A percentile compares a stretch with the other conserved stretches of the same genome.
These are phyloP conservation scores for Camelina neglecta DNA, from an alignment of 345 rosid genomes.

Conservation along the genomic window DNA sequence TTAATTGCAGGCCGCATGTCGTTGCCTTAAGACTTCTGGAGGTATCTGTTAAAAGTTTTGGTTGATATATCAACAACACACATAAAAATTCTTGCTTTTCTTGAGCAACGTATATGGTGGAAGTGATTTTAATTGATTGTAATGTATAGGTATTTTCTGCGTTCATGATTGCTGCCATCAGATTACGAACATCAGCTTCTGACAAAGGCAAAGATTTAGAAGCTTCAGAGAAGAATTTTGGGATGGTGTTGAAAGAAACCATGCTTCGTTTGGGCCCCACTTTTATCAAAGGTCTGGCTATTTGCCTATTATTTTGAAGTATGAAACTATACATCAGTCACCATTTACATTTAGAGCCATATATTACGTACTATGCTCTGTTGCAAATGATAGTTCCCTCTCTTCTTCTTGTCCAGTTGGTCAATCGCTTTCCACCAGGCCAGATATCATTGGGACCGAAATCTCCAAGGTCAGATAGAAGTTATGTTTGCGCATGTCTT, in stretches of 20 bases:
- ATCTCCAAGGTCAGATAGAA: slow-evolving; percentile 74
- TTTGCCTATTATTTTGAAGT: slow-evolving; percentile 22
- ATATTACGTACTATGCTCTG: slow-evolving; percentile 44
- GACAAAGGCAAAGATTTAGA: slow-evolving; percentile 48
- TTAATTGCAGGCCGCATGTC: slow-evolving; percentile 87
- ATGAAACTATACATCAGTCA: slow-evolving; percentile 32
- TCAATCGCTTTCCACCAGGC: slow-evolving; percentile 97
- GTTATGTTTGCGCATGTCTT: slow-evolving; percentile 3
- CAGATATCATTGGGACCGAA: slow-evolving; percentile 89
- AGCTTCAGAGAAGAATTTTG: slow-evolving; percentile 65
- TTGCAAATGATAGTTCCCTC: slow-evolving; percentile 39
- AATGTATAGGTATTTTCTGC: slow-evolving; percentile 65
- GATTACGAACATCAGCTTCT: slow-evolving; percentile 58
- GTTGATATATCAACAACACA: slow-evolving; percentile 15
- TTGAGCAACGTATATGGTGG: slow-evolving; percentile 18
- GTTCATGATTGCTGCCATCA: slow-evolving; percentile 71
- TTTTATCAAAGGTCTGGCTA: slow-evolving; percentile 81
- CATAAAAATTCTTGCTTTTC: slow-evolving; percentile 10
- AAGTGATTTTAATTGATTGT: slow-evolving; percentile 32
- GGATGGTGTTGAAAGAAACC: slow-evolving; percentile 82
- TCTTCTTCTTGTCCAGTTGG: slow-evolving; percentile 86
- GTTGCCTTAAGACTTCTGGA: slow-evolving; percentile 85
- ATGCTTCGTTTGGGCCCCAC: slow-evolving; percentile 92
- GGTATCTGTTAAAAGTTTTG: slow-evolving; percentile 51
- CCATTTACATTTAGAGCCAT: slow-evolving; percentile 39